Evolutionary conservation across 2,329 filamentous ascomycete genomes (phyloP).

Genomic region (Huntiella decipiens): DNA sequence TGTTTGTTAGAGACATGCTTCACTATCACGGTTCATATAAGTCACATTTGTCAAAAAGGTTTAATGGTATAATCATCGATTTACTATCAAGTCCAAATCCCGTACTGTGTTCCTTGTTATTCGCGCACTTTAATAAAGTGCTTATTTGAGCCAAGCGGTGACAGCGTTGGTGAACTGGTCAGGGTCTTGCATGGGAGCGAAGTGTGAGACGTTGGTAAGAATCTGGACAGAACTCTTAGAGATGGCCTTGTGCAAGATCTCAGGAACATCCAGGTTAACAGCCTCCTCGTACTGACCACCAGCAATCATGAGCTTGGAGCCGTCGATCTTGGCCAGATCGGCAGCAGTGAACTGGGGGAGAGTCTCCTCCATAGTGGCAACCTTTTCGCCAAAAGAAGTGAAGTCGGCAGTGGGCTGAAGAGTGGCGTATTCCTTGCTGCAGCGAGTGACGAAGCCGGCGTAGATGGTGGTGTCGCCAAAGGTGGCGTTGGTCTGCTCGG

Average conservation of each 20-base stretch:
- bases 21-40: no score
- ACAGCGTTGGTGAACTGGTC: conserved; percentile 18
- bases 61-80: neutral
- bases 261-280: conserved; percentile 20
- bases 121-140: neutral
- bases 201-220: conserved; percentile 23
- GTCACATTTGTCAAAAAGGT: neutral
- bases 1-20: neutral
- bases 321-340: conserved; percentile 17
- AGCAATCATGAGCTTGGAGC: conserved; percentile 17
- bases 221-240: conserved; percentile 20
- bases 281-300: conserved; percentile 21
- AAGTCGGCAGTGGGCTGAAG: conserved; percentile 21
- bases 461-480: conserved; percentile 19
- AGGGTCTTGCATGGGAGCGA: conserved; percentile 24
- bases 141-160: conserved; percentile 15
- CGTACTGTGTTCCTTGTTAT: neutral
- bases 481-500: conserved; percentile 19
- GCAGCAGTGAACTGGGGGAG: conserved; percentile 18
- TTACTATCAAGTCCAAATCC: neutral
- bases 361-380: conserved; percentile 20
- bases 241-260: conserved; percentile 19
- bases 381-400: conserved; percentile 20
- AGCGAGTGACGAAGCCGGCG: conserved; percentile 19
- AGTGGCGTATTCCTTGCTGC: conserved; percentile 19